Conservation (phyloP, 1,284 basidiomycete genomes). For the Leccinum pallidistipes region DNA sequence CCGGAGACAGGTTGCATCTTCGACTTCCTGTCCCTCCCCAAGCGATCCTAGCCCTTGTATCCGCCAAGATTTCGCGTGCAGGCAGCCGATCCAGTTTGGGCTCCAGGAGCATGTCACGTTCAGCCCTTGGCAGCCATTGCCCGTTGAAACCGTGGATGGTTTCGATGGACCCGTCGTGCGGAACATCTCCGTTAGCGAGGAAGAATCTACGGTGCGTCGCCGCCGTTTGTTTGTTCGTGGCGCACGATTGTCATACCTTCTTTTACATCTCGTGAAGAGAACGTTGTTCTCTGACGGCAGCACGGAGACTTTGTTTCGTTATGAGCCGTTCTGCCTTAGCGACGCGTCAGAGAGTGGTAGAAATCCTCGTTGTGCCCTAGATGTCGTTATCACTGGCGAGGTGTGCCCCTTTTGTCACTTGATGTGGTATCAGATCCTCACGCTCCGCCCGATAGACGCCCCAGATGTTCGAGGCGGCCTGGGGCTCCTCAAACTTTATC, state of each 20-base stretch:
- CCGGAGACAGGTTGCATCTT: conserved; percentile 30
- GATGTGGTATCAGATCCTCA: conserved; percentile 25
- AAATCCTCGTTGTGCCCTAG: conserved; percentile 31
- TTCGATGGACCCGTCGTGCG: conserved; percentile 31
- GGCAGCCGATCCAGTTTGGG: conserved; percentile 37
- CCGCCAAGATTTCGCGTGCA: conserved; percentile 34
- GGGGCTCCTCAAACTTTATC: conserved; percentile 41
- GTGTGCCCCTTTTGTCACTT: conserved; percentile 23
- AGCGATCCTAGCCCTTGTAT: conserved; percentile 9
- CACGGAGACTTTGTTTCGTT: conserved; percentile 28
- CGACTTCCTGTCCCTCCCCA: conserved; percentile 18
- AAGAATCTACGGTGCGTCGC: conserved; percentile 26
- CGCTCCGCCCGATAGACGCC: conserved; percentile 32
- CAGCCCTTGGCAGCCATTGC: conserved; percentile 34
- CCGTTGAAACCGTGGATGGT: conserved; percentile 22
- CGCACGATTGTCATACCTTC: conserved; percentile 26
- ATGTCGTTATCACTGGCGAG: conserved; percentile 40
- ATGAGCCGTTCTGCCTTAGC: conserved; percentile 35
- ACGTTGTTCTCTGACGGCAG: conserved; percentile 33
- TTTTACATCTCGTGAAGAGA: conserved; percentile 17
- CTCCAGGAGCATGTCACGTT: conserved; percentile 34
- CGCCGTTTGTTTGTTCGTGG: conserved; percentile 1
- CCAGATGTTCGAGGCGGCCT: conserved; percentile 31
- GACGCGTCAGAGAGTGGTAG: conserved; percentile 29
- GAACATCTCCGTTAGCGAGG: conserved; percentile 24